These are phyloP conservation scores for Fusarium chlamydosporum DNA, from an alignment of 2,329 filamentous ascomycete species.

Conservation along the genomic window DNA sequence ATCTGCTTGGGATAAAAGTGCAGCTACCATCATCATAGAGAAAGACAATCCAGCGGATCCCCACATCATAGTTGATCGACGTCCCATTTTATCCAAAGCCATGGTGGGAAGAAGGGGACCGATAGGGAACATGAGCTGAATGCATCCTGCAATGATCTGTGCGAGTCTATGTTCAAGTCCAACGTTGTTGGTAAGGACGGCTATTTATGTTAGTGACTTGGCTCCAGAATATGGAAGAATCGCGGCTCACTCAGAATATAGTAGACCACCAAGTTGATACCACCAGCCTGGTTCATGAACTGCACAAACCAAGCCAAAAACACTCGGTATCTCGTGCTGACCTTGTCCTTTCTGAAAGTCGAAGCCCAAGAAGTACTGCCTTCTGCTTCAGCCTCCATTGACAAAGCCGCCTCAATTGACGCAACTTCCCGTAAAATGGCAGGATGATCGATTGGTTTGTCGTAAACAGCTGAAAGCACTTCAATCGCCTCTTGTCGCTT, in stretches of 20 bases:
- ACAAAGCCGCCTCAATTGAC: conserved; percentile 60
- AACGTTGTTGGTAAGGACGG: conserved; percentile 53
- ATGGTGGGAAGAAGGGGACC: conserved; percentile 55
- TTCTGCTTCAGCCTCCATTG: conserved; percentile 54
- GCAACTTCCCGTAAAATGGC: conserved; percentile 53
- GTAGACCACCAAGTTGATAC: conserved; percentile 63
- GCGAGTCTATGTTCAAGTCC: conserved; percentile 48
- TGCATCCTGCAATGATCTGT: conserved; percentile 55
- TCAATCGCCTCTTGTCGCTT: conserved; percentile 55
- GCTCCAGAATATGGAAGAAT: too few relatives aligned
- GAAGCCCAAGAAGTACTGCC: conserved; percentile 54
- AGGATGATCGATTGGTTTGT: conserved; percentile 53
- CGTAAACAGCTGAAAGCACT: conserved; percentile 58
- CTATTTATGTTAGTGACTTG: too few relatives aligned
- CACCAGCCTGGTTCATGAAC: conserved; percentile 60
- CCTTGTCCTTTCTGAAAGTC: conserved; percentile 51
- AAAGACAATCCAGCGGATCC: conserved; percentile 52
- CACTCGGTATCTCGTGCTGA: conserved; percentile 37
- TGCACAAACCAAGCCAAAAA: conserved; percentile 41
- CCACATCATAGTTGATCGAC: conserved; percentile 61
- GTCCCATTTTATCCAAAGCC: conserved; percentile 56
- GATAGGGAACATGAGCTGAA: conserved; percentile 58
- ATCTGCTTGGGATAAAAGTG: conserved; percentile 36
- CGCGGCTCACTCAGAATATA: conserved; percentile 52
- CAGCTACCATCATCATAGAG: conserved; percentile 46